Base-by-base conservation (phyloP, 768 basidiomycete species). In the Auriscalpium orientale region DNA sequence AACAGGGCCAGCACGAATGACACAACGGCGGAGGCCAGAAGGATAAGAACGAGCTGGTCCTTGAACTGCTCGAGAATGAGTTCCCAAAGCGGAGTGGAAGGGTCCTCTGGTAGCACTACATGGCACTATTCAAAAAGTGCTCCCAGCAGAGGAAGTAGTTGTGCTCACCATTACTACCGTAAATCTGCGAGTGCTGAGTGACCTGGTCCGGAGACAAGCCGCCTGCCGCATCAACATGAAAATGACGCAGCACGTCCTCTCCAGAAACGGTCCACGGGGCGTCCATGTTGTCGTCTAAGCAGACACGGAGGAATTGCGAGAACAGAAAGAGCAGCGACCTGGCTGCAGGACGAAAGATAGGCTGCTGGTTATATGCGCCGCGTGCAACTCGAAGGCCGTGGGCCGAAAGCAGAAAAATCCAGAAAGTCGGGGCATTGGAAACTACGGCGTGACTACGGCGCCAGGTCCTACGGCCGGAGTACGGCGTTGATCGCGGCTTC, bases 21-120 rank as follows among this genome's bases (percentile, higher is more conserved):
- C 62, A 98, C 79, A 46, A 90, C 85, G 12, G 95, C 95, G 1
- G 94, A 97, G 2, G 81, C 94, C 47, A 99, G 86, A 36, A 99
- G 81, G 67, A 99, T 98, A 60, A 99, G 85, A 44, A 99, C 95
- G 33, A 99, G 83, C 71, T 97, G 93, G 73, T 99, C 95, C 77
- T 98, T 89, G 79, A 99, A 99, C 73, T 99, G 95, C 63, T 97
- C 94, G n/a, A 99, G 79, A 57, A 99, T 87, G 58, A 98, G 84
- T 67, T 91, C 81, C 91, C 93, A 94, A 35, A 98, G 67, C 4
- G 95, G 91, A 4, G 95, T 97, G 3, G 91, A 74, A 0, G 91
- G 87, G 10, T 95, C 91, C 66, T 97, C 93, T 11, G 95, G 95
- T 8, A 99, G 78, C 67, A 91, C 95, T 28, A 28, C 28, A 28